Evolutionary conservation across 169 alveolate species (phyloP).

Genomic region (Eimeria sp.): DNA sequence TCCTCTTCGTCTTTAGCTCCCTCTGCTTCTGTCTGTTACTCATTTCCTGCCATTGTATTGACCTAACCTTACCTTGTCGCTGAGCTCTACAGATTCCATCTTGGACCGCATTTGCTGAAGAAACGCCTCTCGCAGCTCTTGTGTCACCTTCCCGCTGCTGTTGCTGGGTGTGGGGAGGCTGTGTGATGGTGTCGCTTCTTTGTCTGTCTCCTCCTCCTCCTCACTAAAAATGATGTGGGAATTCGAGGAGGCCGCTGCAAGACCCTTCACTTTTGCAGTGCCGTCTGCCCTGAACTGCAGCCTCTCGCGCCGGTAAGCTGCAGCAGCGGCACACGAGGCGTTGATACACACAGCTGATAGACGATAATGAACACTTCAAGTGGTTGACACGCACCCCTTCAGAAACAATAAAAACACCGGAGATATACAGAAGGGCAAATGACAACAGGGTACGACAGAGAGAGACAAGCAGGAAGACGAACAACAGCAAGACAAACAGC

Average conservation of each 20-base stretch:
- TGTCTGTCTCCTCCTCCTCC: conserved; percentile 64
- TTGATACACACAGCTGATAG: not conserved
- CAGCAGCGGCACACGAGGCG: not conserved
- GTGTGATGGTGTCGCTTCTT: not conserved
- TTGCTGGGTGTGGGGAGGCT: not conserved
- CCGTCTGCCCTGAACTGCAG: conserved; percentile 82
- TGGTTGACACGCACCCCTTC: not conserved
- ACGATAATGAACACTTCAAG: too few relatives aligned
- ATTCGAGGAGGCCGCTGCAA: conserved; percentile 57
- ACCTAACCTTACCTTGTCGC: conserved; percentile 41
- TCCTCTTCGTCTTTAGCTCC: not conserved
- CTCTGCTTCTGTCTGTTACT: not conserved
- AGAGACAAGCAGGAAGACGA: not conserved
- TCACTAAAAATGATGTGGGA: conserved; percentile 35
- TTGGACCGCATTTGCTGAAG: conserved; percentile 59
- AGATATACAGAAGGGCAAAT: not conserved
- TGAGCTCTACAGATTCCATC: conserved; percentile 48
- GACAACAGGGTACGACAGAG: not conserved
- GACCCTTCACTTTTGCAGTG: conserved; percentile 83
- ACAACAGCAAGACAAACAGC: not conserved
- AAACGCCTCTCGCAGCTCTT: conserved; percentile 41
- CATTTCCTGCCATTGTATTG: not conserved
- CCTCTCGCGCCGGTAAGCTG: conserved; percentile 68
- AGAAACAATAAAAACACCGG: not conserved
- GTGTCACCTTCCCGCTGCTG: conserved; percentile 3